These are phyloP conservation scores for Phytophthora rubi DNA, from an alignment of 352 stramenopile genomes.

Conservation along the genomic window DNA sequence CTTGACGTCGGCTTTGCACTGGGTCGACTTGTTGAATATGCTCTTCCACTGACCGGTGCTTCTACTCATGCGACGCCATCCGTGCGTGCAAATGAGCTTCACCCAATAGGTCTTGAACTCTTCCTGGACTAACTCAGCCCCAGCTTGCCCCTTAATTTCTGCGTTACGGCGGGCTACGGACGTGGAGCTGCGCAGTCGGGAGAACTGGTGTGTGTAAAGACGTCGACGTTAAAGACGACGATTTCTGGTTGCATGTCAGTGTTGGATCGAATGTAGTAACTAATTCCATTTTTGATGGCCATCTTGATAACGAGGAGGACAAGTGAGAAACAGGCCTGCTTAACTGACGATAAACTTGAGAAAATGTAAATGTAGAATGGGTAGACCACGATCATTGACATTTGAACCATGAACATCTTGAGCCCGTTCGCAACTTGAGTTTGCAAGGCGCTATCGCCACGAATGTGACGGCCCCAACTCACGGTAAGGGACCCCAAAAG, in stretches of 20 bases:
- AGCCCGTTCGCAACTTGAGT: constrained; percentile 6
- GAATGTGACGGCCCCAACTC: constrained; percentile 1
- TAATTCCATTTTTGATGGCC: too few species aligned
- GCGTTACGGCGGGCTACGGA: too few species aligned
- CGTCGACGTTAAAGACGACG: constrained; percentile 44
- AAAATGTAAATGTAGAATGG: constrained; percentile 34
- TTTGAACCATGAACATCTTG: constrained; percentile 5
- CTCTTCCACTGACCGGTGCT: too few species aligned
- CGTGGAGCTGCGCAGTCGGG: too few species aligned
- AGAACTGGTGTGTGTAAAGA: constrained; percentile 23
- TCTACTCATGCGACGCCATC: too few species aligned
- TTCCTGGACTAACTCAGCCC: too few species aligned
- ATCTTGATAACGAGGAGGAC: constrained; percentile 35
- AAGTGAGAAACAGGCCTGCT: constrained; percentile 27
- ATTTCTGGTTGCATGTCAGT: constrained; percentile 34
- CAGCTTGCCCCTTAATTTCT: too few species aligned
- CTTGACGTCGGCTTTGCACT: too few species aligned
- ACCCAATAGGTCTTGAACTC: too few species aligned
- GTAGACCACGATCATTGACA: constrained; percentile 27
- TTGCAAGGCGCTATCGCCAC: not conserved
- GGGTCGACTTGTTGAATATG: too few species aligned
- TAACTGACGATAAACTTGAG: constrained; percentile 3
- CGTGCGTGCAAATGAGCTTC: too few species aligned
- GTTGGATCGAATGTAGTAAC: constrained; percentile 12
- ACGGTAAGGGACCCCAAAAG: constrained; percentile 7